These are phyloP conservation scores for Eurotiales sp. DNA, from an alignment of 2,329 filamentous ascomycete species.

Conservation along the genomic window DNA sequence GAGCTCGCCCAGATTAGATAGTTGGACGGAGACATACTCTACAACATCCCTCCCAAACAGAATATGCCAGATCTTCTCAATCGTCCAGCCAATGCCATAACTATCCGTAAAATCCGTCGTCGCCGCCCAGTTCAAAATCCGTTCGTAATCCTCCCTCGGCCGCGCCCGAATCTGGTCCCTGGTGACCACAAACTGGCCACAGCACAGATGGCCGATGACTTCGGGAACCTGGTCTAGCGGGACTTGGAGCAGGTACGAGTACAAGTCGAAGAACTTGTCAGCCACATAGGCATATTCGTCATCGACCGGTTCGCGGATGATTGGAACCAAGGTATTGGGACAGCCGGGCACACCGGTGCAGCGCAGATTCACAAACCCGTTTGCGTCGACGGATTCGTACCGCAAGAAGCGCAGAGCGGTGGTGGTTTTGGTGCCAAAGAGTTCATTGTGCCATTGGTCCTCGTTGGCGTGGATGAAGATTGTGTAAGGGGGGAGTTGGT, in stretches of 20 bases:
- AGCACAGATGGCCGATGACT: slow-evolving; percentile 31
- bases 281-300: slow-evolving; percentile 17
- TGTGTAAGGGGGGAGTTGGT: slow-evolving; percentile 54
- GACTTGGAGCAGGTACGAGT: slow-evolving; percentile 13
- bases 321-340: slow-evolving; percentile 35
- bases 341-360: slow-evolving; percentile 37
- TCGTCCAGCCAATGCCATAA: slow-evolving; percentile 28
- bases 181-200: slow-evolving; percentile 33
- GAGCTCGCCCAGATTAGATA: background rate
- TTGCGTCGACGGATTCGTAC: slow-evolving; percentile 31
- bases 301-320: slow-evolving; percentile 24
- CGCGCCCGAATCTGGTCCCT: slow-evolving; percentile 27
- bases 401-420: slow-evolving; percentile 29
- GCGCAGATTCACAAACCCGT: slow-evolving; percentile 39
- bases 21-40: slow-evolving; percentile 19
- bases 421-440: slow-evolving; percentile 31
- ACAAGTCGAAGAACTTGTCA: slow-evolving; percentile 12
- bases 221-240: slow-evolving; percentile 21
- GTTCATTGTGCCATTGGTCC: slow-evolving; percentile 56
- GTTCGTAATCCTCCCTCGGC: slow-evolving; percentile 27
- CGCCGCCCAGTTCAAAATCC: slow-evolving; percentile 30
- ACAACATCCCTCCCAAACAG: slow-evolving; percentile 28
- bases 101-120: slow-evolving; percentile 28
- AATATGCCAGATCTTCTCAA: slow-evolving; percentile 33
- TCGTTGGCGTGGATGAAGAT: slow-evolving; percentile 61